phyloP scores from a whole-genome alignment of 2,329 filamentous ascomycete genomes.

The Colletotrichum neosansevieriae region DNA sequence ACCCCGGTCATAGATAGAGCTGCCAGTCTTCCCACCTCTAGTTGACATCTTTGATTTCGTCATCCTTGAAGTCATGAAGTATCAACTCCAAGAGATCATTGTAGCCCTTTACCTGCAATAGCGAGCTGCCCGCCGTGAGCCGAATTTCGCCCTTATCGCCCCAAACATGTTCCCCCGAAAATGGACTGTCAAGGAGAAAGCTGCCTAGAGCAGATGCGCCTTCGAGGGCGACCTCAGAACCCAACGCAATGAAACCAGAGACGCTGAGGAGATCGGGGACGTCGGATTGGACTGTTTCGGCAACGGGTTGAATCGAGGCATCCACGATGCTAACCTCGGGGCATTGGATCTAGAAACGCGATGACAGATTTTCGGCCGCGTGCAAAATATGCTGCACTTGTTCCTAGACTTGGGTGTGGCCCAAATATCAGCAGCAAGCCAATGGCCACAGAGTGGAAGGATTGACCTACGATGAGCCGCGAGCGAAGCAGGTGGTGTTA shows the following conservation, averaged over 20 bases:
- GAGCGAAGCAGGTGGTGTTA: constrained; percentile 57
- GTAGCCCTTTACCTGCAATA: constrained; percentile 48
- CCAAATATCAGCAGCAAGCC: too few species aligned
- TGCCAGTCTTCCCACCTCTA: constrained; percentile 61
- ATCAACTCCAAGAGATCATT: constrained; percentile 58
- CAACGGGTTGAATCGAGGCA: neutral
- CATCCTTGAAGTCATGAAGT: constrained; percentile 62
- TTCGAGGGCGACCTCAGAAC: constrained; percentile 39
- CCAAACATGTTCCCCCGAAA: constrained; percentile 59
- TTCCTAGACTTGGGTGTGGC: neutral
- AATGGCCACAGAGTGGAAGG: too few species aligned
- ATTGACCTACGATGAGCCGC: constrained; percentile 43
- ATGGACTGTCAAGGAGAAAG: constrained; percentile 61
- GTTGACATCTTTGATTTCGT: constrained; percentile 55
- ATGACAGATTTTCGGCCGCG: constrained; percentile 4
- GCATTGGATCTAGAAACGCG: constrained; percentile 49
- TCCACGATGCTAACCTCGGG: neutral
- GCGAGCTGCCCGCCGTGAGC: constrained; percentile 21
- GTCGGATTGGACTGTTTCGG: constrained; percentile 9
- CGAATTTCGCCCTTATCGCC: constrained; percentile 65
- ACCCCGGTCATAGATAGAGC: too few species aligned
- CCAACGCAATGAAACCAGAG: constrained; percentile 46
- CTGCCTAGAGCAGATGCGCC: constrained; percentile 57
- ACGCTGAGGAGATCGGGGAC: constrained; percentile 48
- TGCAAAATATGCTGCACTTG: constrained; percentile 21